These are phyloP conservation scores for Apiotrichum brassicae DNA, from an alignment of 1,284 basidiomycete genomes.

Conservation along the genomic window DNA sequence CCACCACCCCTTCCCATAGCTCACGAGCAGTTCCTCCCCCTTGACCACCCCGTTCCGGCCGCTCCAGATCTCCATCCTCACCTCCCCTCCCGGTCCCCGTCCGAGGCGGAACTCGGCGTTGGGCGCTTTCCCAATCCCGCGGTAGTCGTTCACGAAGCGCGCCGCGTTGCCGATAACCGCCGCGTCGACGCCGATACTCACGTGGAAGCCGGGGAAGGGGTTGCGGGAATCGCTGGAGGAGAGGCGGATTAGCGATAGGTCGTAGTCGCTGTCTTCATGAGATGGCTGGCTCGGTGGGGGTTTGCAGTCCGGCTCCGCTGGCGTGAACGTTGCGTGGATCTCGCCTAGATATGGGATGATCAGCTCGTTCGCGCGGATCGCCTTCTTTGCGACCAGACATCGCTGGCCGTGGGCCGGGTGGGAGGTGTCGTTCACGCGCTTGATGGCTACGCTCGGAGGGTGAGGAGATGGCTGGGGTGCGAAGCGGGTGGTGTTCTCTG, in stretches of 20 bases:
- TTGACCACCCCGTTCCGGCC: conserved; percentile 56
- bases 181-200: conserved; percentile 59
- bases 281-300: conserved; percentile 7
- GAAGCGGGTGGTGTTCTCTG: conserved; percentile 9
- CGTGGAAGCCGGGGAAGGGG: conserved; percentile 24
- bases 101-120: conserved; percentile 68
- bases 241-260: conserved; percentile 65
- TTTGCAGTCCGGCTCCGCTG: conserved; percentile 53
- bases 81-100: conserved; percentile 55
- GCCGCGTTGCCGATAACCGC: conserved; percentile 70
- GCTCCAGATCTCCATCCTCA: conserved; percentile 70
- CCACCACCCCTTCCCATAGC: conserved; percentile 94
- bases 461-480: conserved; percentile 22
- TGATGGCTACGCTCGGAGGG: conserved; percentile 37
- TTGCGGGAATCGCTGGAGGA: conserved; percentile 27
- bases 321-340: conserved; percentile 46
- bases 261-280: conserved; percentile 59
- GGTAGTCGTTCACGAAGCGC: conserved; percentile 80
- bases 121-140: conserved; percentile 58
- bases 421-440: conserved; percentile 28
- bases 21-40: conserved; percentile 79
- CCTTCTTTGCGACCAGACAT: conserved; percentile 71
- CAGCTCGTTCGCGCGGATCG: conserved; percentile 59
- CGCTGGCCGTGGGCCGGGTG: conserved; percentile 77
- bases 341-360: conserved; percentile 79